Conservation (phyloP, 169 alveolate genomes). For the Eimeria zaria region DNA sequence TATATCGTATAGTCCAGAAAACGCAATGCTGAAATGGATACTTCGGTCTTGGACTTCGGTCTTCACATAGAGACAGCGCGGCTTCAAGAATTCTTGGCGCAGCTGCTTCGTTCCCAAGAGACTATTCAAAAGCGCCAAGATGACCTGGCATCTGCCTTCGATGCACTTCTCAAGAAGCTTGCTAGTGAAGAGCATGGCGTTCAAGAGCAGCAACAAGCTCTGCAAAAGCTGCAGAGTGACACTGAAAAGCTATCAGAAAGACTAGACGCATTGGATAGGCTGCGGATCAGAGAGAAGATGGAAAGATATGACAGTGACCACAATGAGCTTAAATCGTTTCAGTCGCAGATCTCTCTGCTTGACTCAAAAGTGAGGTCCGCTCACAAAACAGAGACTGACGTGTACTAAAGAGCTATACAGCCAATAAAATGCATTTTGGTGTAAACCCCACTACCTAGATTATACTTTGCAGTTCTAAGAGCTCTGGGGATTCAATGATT, state of each 20-base stretch:
- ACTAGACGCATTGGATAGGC: background rate
- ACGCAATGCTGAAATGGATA: slow-evolving; percentile 42
- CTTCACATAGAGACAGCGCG: slow-evolving; percentile 62
- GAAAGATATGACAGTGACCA: slow-evolving; percentile 50
- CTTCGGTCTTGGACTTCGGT: slow-evolving; percentile 27
- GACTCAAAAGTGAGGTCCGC: slow-evolving; percentile 60
- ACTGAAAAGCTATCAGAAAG: slow-evolving; percentile 12
- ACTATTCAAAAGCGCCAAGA: slow-evolving; percentile 37
- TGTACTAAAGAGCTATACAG: background rate
- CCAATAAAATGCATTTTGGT: background rate
- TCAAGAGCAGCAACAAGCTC: slow-evolving; percentile 36
- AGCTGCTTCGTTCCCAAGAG: slow-evolving; percentile 50
- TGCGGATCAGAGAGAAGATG: slow-evolving; percentile 46
- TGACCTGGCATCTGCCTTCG: slow-evolving; percentile 34
- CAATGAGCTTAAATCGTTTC: slow-evolving; percentile 21
- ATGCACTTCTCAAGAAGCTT: slow-evolving; percentile 16
- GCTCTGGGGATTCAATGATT: background rate
- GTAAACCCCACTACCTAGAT: background rate
- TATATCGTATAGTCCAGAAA: background rate
- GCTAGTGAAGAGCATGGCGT: slow-evolving; percentile 39
- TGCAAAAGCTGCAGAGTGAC: slow-evolving; percentile 37
- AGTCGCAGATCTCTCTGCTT: slow-evolving; percentile 48
- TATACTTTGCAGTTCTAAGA: background rate
- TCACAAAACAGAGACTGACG: background rate
- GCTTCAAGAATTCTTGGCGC: slow-evolving; percentile 50